Evolutionary conservation across 2,329 filamentous ascomycete species (phyloP).

Genomic region (Fusarium zealandicum): DNA sequence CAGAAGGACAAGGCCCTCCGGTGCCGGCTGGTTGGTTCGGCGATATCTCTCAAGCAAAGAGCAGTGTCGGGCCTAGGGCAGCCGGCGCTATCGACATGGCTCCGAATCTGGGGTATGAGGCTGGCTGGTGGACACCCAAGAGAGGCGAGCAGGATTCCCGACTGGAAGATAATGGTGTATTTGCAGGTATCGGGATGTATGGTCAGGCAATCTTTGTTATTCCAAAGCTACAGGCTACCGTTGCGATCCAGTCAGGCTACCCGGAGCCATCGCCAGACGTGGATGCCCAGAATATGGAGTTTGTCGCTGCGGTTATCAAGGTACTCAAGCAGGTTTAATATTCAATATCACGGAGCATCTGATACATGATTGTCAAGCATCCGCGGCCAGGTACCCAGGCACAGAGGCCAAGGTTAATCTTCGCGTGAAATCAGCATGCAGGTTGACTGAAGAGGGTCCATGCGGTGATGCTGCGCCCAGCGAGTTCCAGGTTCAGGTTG

Average conservation of each 20-base stretch:
- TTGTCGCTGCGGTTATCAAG: constrained; percentile 21
- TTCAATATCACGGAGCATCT: too few relatives aligned
- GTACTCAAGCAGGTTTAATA: not conserved
- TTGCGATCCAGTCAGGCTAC: constrained; percentile 30
- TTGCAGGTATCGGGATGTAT: constrained; percentile 27
- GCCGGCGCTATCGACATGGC: constrained; percentile 19
- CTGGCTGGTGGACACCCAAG: constrained; percentile 29
- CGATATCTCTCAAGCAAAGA: constrained; percentile 16
- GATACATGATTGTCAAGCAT: too few relatives aligned
- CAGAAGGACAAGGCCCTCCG: constrained; percentile 3
- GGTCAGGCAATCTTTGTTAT: constrained; percentile 26
- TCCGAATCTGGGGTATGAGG: constrained; percentile 26
- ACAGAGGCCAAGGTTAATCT: too few relatives aligned
- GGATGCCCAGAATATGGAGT: constrained; percentile 19
- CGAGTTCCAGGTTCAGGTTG: too few relatives aligned
- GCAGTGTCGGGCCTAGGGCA: constrained; percentile 17
- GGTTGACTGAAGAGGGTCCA: too few relatives aligned
- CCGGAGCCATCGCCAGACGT: constrained; percentile 28
- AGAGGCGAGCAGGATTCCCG: constrained; percentile 5
- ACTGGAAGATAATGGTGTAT: constrained; percentile 18
- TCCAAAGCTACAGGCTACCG: constrained; percentile 7
- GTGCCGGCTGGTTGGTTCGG: constrained; percentile 22
- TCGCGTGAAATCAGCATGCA: too few relatives aligned
- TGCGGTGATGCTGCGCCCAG: too few relatives aligned
- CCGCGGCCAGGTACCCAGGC: too few relatives aligned